Evolutionary conservation across 73 alveolate genomes (phyloP), one percentile per base, ranked within the genome.

Genomic region (Breviolum minutum): DNA sequence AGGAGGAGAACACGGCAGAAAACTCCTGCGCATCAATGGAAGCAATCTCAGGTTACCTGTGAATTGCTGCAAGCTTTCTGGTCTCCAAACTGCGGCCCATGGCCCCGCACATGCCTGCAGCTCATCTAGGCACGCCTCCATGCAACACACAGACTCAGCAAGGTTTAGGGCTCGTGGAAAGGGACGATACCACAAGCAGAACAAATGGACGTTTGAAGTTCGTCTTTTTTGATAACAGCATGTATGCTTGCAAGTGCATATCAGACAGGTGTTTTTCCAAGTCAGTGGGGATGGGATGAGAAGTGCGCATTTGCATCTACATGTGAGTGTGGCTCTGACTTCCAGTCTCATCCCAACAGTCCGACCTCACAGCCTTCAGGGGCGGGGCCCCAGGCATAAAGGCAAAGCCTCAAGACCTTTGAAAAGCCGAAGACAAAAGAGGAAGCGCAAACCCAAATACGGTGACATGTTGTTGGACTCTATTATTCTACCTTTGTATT

Each of bases 361-460:
- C 17, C 40, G n/a, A 30, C 91, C 91, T 84, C 93, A 26, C 93
- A 84, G 63, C 76, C 93, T 8, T 8, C 61, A 16, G 93, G 93
- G 60, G 93, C 62, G 6, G 76, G 6, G 22, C 93, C 93, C 48
- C 48, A 84, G n/a, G 27, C 93, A 24, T 61, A 61, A n/a, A 84
- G 54, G n/a, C 61, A 2, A 17, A 84, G 74, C 61, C 74, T 54
- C 74, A 84, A 26, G 60, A 24, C 93, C 93, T 84, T 13, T 19
- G 83, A 13, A 27, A 68, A 68, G 77, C 77, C 17, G n/a, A 68
- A 68, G 77, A 17, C 17, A 68, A 68, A 6, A 17, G n/a, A 14
- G 24, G 77, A 22, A 17, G 77, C 77, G 24, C 71, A 40, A 54
- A 81, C 90, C 71, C 69, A 54, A 54, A 40, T 40, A 7, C 17